Conservation (phyloP, 352 stramenopile genomes). For the Globisporangium spinosum region DNA sequence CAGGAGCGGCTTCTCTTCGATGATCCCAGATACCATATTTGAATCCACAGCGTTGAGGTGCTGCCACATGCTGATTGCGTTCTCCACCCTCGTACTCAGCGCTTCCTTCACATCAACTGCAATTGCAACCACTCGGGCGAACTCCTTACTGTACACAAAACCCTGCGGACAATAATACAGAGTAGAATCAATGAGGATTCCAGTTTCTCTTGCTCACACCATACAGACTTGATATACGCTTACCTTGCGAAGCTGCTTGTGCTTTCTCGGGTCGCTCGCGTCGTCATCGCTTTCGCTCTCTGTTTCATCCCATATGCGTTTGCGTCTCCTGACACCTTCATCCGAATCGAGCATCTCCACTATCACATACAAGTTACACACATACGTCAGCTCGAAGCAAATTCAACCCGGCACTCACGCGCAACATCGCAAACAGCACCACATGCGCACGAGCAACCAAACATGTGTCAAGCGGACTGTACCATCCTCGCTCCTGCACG, state of each 20-base stretch:
- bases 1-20: slow-evolving; percentile 25
- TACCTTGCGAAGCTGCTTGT: slow-evolving; percentile 11
- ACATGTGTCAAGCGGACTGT: neutral
- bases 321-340: neutral
- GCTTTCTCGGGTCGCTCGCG: neutral
- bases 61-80: slow-evolving; percentile 35
- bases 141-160: neutral
- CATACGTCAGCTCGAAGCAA: neutral
- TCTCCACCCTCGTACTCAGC: slow-evolving; percentile 39
- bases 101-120: slow-evolving; percentile 29
- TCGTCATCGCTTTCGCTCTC: slow-evolving; percentile 7
- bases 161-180: neutral
- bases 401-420: neutral
- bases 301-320: slow-evolving; percentile 1
- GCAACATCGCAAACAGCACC: neutral
- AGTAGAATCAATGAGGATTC: neutral
- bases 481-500: slow-evolving; percentile 1
- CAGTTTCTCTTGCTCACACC: neutral
- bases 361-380: neutral
- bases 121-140: slow-evolving; percentile 14
- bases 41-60: slow-evolving; percentile 26
- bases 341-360: neutral
- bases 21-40: slow-evolving; percentile 19
- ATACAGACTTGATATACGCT: neutral
- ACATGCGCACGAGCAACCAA: neutral